Conservation (phyloP, 345 rosid genomes). For the Zanthoxylum bungeanum region DNA sequence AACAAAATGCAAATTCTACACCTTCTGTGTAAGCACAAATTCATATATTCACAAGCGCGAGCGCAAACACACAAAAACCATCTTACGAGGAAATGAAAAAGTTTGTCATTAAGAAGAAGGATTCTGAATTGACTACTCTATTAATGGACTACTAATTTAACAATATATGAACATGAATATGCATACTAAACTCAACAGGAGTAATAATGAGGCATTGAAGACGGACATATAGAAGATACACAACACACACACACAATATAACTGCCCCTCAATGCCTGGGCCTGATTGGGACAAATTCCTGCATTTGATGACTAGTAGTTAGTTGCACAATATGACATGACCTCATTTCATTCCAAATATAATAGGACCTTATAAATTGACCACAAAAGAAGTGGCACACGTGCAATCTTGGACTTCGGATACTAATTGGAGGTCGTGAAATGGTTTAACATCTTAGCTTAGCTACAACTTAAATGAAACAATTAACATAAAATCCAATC, state of each 20-base stretch:
- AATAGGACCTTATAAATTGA: too few relatives aligned
- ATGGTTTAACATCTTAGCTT: background rate
- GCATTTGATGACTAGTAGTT: background rate
- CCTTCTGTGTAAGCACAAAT: background rate
- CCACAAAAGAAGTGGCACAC: background rate
- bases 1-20: slow-evolving; percentile 5
- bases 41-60: background rate
- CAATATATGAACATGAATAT: background rate
- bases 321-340: background rate
- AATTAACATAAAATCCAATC: too few relatives aligned
- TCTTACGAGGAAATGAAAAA: background rate
- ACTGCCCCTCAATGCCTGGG: background rate
- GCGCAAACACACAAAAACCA: too few relatives aligned
- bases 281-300: background rate
- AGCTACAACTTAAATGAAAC: background rate
- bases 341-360: background rate
- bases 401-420: background rate
- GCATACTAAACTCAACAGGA: background rate
- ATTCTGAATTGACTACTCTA: background rate
- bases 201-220: background rate
- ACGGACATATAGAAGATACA: background rate
- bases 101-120: background rate
- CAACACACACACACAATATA: background rate
- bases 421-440: background rate
- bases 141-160: background rate